phyloP scores from a whole-genome alignment of 1,284 basidiomycete genomes.

The Cystobasidium pallidum region DNA sequence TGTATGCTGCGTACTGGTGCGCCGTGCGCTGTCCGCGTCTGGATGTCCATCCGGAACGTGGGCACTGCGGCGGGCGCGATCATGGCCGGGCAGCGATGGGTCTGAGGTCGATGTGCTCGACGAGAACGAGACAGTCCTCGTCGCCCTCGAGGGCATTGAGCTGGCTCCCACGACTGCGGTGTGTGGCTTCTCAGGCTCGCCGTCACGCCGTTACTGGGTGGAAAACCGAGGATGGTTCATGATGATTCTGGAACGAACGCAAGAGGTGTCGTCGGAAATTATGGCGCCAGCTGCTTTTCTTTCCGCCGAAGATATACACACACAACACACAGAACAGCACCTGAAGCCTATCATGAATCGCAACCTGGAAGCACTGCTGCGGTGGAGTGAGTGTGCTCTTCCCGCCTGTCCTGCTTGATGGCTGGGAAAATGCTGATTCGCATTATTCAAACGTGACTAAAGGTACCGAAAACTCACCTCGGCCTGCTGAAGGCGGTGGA shows the following conservation, averaged over 20 bases:
- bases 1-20: no score
- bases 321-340: background rate
- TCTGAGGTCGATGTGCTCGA: background rate
- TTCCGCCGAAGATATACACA: background rate
- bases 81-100: background rate
- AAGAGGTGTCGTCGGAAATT: background rate
- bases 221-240: background rate
- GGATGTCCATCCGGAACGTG: background rate
- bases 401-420: background rate
- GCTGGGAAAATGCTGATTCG: background rate
- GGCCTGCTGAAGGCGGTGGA: background rate
- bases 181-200: no score
- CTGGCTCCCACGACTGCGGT: no score
- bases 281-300: background rate
- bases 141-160: constrained; percentile 14
- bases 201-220: background rate
- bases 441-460: background rate
- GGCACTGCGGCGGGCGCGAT: background rate
- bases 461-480: constrained; percentile 32
- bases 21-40: background rate
- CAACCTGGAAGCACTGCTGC: constrained; percentile 39
- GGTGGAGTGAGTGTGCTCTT: constrained; percentile 31
- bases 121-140: background rate
- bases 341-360: constrained; percentile 34
- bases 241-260: constrained; percentile 17